Evolutionary conservation across 768 basidiomycete species (phyloP), one percentile per base, ranked within the genome.

Genomic region (Cystobasidium onofrii): DNA sequence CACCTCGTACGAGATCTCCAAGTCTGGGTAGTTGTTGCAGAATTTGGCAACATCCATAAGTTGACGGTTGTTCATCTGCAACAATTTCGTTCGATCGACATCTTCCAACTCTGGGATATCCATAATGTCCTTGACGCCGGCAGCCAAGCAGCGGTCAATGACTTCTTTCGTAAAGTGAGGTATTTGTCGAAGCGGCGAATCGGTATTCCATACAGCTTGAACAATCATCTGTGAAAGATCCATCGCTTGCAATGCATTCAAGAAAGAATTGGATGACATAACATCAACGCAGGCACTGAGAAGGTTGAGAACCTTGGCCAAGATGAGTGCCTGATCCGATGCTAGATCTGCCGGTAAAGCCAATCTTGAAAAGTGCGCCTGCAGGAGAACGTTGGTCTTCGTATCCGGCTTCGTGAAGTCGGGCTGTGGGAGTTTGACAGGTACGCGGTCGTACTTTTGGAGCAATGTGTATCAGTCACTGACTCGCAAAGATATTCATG

Each of bases 51-150:
- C 93, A 78, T 91, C 93, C 75, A 87, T 89, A 92, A 98, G 91
- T 80, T 96, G 90, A 44, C 85, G 83, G 0, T 88, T 84, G 69
- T 88, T 87, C 91, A 99, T 92, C 78, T 89, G 87, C 33, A 98
- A 82, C 27, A 97, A 82, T 67, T 87, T 83, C 72, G 87, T 90
- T 41, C 96, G 86, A 79, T 90, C 85, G 73, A 90, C 89, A 77
- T 97, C 95, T 79, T 98, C 96, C 87, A 98, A 88, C 81, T 98
- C 96, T 91, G 97, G 96, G 75, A 98, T 86, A 80, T 98, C 96
- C 80, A 97, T 96, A 0, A 99, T 93, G 0, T 90, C 90, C 74
- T 92, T 91, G 67, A 96, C 84, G 9, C 86, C 86, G 7, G 88
- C 89, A 0, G 85, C 86, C 79, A 90, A 90, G 84, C 93, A 97